phyloP scores from a whole-genome alignment of 2,329 filamentous ascomycete species.

The Aspergillus vadensis region DNA sequence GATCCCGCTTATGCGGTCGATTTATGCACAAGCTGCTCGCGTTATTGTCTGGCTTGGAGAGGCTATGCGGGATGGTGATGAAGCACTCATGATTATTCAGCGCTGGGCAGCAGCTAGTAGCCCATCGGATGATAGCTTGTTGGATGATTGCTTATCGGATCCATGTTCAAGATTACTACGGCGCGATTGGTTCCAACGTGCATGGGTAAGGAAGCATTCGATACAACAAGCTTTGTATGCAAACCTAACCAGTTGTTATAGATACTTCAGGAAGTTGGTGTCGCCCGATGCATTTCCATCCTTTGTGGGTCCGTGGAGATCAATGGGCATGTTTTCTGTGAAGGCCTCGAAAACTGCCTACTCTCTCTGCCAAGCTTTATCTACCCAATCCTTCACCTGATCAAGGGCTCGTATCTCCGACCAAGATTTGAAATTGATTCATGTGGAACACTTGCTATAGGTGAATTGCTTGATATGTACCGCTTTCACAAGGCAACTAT shows the following conservation, averaged over 20 bases:
- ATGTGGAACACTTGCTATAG: no score
- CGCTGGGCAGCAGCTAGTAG: accelerated
- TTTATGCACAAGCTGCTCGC: conserved; percentile 18
- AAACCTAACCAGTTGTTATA: not conserved
- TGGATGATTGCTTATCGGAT: no score
- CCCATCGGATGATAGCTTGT: accelerated
- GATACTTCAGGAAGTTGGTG: conserved; percentile 6
- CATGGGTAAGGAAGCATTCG: not conserved
- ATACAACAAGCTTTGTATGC: accelerated
- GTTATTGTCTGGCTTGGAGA: conserved; percentile 22
- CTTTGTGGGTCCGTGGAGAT: not conserved
- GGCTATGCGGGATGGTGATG: not conserved
- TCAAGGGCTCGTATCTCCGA: not conserved
- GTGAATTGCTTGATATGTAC: no score
- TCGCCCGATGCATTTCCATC: not conserved
- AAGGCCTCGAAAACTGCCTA: accelerated
- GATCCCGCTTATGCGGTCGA: conserved; percentile 23
- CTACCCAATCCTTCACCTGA: no score
- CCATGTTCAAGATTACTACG: not conserved
- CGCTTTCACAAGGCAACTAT: no score
- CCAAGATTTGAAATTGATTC: no score
- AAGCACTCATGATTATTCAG: not conserved
- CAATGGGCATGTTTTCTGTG: not conserved
- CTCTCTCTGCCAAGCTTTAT: no score
- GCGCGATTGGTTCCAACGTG: conserved; percentile 4